Conservation (phyloP, 495 filamentous ascomycete genomes). For the Beverwykella pulmonaria region DNA sequence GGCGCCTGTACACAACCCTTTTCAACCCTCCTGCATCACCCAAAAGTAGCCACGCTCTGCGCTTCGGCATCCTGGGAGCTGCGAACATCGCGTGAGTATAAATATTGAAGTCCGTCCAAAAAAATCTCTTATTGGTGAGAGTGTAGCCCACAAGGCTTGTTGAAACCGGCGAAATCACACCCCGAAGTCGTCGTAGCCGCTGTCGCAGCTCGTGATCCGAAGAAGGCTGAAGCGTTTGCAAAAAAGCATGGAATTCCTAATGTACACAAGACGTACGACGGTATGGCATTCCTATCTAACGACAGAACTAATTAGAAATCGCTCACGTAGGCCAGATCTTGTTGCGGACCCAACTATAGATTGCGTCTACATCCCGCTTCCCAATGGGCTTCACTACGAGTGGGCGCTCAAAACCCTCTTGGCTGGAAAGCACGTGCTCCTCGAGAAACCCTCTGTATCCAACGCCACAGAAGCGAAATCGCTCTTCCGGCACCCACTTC, state of each 20-base stretch:
- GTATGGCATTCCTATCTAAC: conserved; percentile 7
- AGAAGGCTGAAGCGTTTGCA: conserved; percentile 58
- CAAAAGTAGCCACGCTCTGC: conserved; percentile 47
- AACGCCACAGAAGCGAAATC: conserved; percentile 46
- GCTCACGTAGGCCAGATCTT: conserved; percentile 38
- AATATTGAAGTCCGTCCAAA: neutral
- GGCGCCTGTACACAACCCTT: neutral
- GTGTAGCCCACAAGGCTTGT: conserved; percentile 56
- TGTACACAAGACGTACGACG: conserved; percentile 53
- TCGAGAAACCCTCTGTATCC: conserved; percentile 59
- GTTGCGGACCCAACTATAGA: conserved; percentile 58
- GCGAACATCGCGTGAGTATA: conserved; percentile 51
- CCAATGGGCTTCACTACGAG: conserved; percentile 58
- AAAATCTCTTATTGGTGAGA: neutral
- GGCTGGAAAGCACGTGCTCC: conserved; percentile 62
- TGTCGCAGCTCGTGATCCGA: conserved; percentile 60
- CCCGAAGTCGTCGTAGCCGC: conserved; percentile 61
- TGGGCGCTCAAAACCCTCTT: conserved; percentile 56
- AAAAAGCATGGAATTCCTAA: conserved; percentile 60
- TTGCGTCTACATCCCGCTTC: conserved; percentile 56
- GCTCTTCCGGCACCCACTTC: conserved; percentile 22
- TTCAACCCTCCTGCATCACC: conserved; percentile 42
- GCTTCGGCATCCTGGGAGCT: conserved; percentile 55
- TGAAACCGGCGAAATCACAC: conserved; percentile 60
- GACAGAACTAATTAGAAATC: neutral